Conservation (phyloP, 768 basidiomycete genomes). For the Filobasidium wieringae region DNA sequence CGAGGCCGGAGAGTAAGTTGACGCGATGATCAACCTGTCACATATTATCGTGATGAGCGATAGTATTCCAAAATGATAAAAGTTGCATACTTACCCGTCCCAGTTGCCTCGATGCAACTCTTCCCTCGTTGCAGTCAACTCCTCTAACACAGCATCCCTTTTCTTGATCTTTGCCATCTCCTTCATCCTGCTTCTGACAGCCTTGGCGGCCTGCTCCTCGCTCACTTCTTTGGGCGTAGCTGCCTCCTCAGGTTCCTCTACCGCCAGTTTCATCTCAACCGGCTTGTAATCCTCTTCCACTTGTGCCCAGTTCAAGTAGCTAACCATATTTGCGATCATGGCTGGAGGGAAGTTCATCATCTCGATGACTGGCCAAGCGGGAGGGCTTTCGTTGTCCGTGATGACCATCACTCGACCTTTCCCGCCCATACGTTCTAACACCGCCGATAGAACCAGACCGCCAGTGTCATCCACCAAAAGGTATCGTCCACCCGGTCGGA, state of each 20-base stretch:
- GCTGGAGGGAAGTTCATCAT: slow-evolving; percentile 74
- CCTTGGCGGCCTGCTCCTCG: not conserved
- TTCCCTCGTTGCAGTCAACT: slow-evolving; percentile 54
- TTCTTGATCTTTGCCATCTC: slow-evolving; percentile 42
- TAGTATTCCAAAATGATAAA: not conserved
- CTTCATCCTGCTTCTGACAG: slow-evolving; percentile 3
- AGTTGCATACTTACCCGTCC: slow-evolving; percentile 54
- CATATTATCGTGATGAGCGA: not conserved
- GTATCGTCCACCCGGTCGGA: slow-evolving; percentile 75
- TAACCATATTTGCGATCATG: slow-evolving; percentile 44
- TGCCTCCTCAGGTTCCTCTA: no score
- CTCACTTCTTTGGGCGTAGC: no score
- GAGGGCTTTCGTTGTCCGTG: slow-evolving; percentile 81
- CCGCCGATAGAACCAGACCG: slow-evolving; percentile 70
- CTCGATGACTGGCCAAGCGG: slow-evolving; percentile 69
- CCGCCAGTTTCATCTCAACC: slow-evolving; percentile 9
- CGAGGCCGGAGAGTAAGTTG: slow-evolving; percentile 72
- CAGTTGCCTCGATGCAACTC: slow-evolving; percentile 80
- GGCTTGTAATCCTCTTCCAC: slow-evolving; percentile 65
- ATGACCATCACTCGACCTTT: slow-evolving; percentile 70
- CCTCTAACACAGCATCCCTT: slow-evolving; percentile 58
- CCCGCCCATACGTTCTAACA: slow-evolving; percentile 78
- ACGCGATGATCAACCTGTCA: slow-evolving; percentile 61
- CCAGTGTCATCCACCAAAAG: slow-evolving; percentile 85
- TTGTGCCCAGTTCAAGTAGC: slow-evolving; percentile 74